Evolutionary conservation across 768 basidiomycete species (phyloP), one percentile per base, ranked within the genome.

Genomic region (Trametes sanguinea): DNA sequence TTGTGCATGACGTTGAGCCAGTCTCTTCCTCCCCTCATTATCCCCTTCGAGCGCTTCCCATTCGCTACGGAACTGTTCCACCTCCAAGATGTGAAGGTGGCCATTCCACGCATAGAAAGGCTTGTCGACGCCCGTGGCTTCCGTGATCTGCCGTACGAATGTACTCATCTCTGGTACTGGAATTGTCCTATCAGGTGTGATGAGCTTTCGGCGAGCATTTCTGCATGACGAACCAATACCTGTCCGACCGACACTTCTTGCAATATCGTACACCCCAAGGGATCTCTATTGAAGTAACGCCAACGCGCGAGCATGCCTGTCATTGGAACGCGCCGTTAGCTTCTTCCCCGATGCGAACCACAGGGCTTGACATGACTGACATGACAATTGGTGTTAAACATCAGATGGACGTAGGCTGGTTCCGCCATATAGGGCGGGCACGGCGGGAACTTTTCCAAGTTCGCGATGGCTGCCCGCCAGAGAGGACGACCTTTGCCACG

Each of bases 311-410:
- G 30, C 48, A 50, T 30, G 11, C 48, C 48, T 50, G 9, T 37
- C 35, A 11, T 9, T 33, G 3, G 14, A 14, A 5, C 2, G 11
- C 6, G 29, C 10, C 29, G 32, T 32, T 16, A 32, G 14, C 29
- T 9, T 14, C 30, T 14, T 22, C 22, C 22, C 22, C 22, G 1
- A 22, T 22, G 22, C 22, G 22, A 22, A 22, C 22, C 22, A 22
- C 22, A 22, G 22, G 22, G 22, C 22, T 10, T 10, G 3, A 43
- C 13, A 47, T 5, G 6, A 71, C 73, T 42, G 53, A 78, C 77
- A 54, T 74, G 68, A 54, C 78, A 79, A 37, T 69, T 32, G 11
- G 60, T 66, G 13, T 69, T 70, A 46, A 54, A 67, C 30, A 57
- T 8, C 9, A 67, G 59, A 16, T 59, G 40, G 6, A 60, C 63